These are phyloP conservation scores for Boletus fagicola DNA, from an alignment of 768 basidiomycete genomes.

Conservation along the genomic window DNA sequence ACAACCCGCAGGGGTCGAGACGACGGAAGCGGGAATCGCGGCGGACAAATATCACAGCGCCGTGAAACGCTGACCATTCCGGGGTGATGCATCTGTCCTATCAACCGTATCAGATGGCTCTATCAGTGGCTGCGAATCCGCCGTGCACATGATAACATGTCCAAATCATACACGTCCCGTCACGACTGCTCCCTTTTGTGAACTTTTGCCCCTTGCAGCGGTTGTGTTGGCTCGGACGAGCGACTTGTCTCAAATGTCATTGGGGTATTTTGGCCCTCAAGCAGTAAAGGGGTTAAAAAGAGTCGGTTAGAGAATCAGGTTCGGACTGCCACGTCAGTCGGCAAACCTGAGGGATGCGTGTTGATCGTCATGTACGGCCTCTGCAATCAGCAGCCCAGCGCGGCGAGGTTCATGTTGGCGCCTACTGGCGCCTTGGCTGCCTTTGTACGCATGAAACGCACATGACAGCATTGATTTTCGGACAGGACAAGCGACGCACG, in stretches of 20 bases:
- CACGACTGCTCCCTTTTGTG: not conserved
- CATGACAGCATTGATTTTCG: conserved; percentile 13
- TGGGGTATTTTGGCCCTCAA: not conserved
- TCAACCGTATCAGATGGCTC: conserved; percentile 31
- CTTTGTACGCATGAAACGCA: not conserved
- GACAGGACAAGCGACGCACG: not conserved
- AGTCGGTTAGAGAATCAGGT: not conserved
- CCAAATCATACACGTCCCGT: conserved; percentile 5
- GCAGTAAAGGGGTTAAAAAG: not conserved
- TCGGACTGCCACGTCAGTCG: conserved; percentile 4
- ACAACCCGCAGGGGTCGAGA: not conserved
- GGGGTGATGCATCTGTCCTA: conserved; percentile 17
- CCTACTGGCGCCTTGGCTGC: not conserved
- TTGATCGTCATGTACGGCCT: not conserved
- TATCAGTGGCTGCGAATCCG: conserved; percentile 20
- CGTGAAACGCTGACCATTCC: conserved; percentile 22
- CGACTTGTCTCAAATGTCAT: not conserved
- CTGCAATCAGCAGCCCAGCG: not conserved
- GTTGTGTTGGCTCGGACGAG: not conserved
- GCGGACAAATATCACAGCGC: conserved; percentile 19
- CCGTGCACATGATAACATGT: conserved; percentile 1
- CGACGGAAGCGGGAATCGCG: conserved; percentile 4
- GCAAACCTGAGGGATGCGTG: conserved; percentile 2
- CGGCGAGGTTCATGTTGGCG: conserved; percentile 4
- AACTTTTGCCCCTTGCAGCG: not conserved